Evolutionary conservation across 2,329 filamentous ascomycete genomes (phyloP).

Genomic region (Mollisiaceae sp.): DNA sequence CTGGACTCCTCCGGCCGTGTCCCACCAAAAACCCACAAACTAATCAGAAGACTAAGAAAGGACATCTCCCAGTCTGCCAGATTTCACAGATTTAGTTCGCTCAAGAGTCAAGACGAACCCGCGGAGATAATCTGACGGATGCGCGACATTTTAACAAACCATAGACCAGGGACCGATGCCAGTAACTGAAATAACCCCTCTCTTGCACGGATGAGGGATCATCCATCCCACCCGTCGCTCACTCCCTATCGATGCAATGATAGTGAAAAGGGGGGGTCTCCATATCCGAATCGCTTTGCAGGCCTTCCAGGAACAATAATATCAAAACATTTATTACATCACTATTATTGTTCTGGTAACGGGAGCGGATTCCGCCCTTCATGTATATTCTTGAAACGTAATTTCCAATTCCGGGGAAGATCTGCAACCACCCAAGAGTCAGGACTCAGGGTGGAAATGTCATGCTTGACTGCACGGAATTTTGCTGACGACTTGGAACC

Average conservation of each 20-base stretch:
- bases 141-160: slow-evolving; percentile 3
- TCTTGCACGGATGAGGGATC: background rate
- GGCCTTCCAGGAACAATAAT: too few relatives aligned
- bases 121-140: slow-evolving; percentile 9
- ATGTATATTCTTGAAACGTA: slow-evolving; percentile 1
- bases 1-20: background rate
- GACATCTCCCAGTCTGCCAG: background rate
- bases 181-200: background rate
- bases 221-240: background rate
- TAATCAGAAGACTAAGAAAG: background rate
- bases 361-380: background rate
- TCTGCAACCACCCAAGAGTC: background rate
- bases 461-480: background rate
- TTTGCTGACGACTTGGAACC: too few relatives aligned
- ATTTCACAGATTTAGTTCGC: background rate
- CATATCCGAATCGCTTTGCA: background rate
- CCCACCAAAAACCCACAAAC: slow-evolving; percentile 4
- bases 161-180: slow-evolving; percentile 7
- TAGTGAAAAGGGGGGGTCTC: slow-evolving; percentile 4
- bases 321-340: background rate
- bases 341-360: background rate
- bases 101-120: slow-evolving; percentile 2
- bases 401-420: slow-evolving; percentile 2
- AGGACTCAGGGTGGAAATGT: background rate
- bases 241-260: background rate